Evolutionary conservation across 1,284 basidiomycete species (phyloP).

Genomic region (Microbotryomycetes sp.): DNA sequence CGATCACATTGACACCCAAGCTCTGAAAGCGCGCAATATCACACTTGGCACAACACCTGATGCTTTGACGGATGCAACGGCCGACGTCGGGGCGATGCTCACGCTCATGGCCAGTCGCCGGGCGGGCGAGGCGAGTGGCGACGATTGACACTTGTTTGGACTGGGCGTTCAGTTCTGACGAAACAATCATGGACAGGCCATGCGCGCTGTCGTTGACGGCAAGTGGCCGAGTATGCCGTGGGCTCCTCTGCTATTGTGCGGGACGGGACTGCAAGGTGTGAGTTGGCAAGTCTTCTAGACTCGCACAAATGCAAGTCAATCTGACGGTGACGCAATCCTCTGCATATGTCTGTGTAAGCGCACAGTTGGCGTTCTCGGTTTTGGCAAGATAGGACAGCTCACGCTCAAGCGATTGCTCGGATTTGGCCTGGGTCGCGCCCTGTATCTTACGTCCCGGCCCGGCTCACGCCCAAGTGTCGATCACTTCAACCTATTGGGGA

Average conservation of each 20-base stretch:
- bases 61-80: conserved; percentile 50
- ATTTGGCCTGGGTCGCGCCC: conserved; percentile 62
- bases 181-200: background rate
- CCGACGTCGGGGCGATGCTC: conserved; percentile 79
- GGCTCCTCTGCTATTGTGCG: conserved; percentile 72
- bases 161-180: conserved; percentile 15
- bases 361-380: conserved; percentile 84
- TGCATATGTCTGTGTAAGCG: conserved; percentile 31
- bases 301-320: too few relatives aligned
- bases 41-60: conserved; percentile 59
- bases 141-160: background rate
- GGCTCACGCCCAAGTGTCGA: conserved; percentile 26
- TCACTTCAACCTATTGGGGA: conserved; percentile 16
- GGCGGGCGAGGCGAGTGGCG: conserved; percentile 49
- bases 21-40: conserved; percentile 58
- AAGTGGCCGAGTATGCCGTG: conserved; percentile 59
- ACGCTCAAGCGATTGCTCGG: conserved; percentile 66
- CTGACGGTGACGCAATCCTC: too few relatives aligned
- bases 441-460: conserved; percentile 50
- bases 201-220: conserved; percentile 31
- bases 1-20: conserved; percentile 70
- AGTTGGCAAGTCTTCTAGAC: conserved; percentile 1
- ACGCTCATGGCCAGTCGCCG: conserved; percentile 83
- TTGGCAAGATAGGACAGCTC: conserved; percentile 82
- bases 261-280: conserved; percentile 50